phyloP scores from a whole-genome alignment of 148 eudicot genomes.

The Camellia japonica region DNA sequence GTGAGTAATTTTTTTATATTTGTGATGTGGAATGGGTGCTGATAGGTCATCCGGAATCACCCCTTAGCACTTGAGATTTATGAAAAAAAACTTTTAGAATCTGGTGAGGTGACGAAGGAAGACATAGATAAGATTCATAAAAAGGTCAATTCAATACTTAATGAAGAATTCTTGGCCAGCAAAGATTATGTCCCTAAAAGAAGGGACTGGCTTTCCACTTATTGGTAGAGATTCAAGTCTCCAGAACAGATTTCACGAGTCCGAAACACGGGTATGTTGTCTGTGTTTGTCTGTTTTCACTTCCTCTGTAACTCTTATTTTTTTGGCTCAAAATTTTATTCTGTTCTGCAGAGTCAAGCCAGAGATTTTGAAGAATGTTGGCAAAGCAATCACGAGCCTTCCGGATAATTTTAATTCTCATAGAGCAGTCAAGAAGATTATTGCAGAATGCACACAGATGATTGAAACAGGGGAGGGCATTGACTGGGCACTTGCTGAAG shows the following conservation, averaged over 20 bases:
- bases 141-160: conserved; percentile 69
- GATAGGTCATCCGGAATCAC: conserved; percentile 71
- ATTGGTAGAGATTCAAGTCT: conserved; percentile 86
- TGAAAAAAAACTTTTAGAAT: conserved; percentile 68
- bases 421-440: conserved; percentile 83
- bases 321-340: conserved; percentile 1
- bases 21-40: conserved; percentile 16
- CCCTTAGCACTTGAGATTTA: conserved; percentile 79
- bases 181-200: conserved; percentile 63
- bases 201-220: conserved; percentile 94
- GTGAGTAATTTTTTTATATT: background rate
- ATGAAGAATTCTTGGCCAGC: conserved; percentile 86
- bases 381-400: conserved; percentile 77
- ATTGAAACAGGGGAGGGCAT: conserved; percentile 90
- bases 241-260: conserved; percentile 82
- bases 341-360: conserved; percentile 69
- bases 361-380: conserved; percentile 87
- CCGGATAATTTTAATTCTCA: conserved; percentile 85
- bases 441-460: conserved; percentile 76
- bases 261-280: conserved; percentile 81
- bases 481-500: conserved; percentile 97
- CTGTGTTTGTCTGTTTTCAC: conserved; percentile 7
- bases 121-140: conserved; percentile 62
- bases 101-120: conserved; percentile 65
- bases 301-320: background rate